Evolutionary conservation across 148 eudicot species (phyloP).

Genomic region (Spergularia marina): DNA sequence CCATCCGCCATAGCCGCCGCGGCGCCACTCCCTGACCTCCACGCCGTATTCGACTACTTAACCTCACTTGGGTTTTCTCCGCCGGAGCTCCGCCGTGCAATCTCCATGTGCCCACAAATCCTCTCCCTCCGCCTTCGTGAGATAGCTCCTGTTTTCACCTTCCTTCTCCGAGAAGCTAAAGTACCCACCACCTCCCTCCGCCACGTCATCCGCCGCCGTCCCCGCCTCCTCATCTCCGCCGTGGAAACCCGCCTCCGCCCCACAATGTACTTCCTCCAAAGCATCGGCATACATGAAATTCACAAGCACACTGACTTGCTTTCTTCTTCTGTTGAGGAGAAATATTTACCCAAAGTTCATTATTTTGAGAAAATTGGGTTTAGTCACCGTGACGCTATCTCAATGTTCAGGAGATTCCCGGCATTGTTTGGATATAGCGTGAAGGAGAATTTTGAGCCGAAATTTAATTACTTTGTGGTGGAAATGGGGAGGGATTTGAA

Average conservation of each 20-base stretch:
- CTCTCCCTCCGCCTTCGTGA: slow-evolving; percentile 35
- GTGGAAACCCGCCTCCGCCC: slow-evolving; percentile 71
- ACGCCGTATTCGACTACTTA: slow-evolving; percentile 40
- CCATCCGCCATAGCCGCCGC: slow-evolving; percentile 41
- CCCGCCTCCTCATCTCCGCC: slow-evolving; percentile 52
- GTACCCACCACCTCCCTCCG: slow-evolving; percentile 47
- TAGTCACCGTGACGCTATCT: slow-evolving; percentile 42
- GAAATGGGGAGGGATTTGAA: slow-evolving; percentile 90
- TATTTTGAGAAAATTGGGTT: slow-evolving; percentile 65
- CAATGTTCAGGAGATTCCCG: slow-evolving; percentile 74
- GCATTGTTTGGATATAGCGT: slow-evolving; percentile 80
- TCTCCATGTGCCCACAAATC: slow-evolving; percentile 68
- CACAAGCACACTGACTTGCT: slow-evolving; percentile 53
- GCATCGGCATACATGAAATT: slow-evolving; percentile 64
- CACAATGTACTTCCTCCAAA: slow-evolving; percentile 71
- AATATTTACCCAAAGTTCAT: slow-evolving; percentile 65
- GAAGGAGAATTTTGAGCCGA: slow-evolving; percentile 66
- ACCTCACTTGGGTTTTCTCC: slow-evolving; percentile 48
- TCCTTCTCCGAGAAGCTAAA: slow-evolving; percentile 75
- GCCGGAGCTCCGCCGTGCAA: slow-evolving; percentile 52
- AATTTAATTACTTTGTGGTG: slow-evolving; percentile 68
- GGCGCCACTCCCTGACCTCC: slow-evolving; percentile 46
- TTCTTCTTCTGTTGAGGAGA: slow-evolving; percentile 71
- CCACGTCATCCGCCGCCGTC: slow-evolving; percentile 67
- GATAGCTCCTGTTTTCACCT: slow-evolving; percentile 52